Conservation (phyloP, 2,329 filamentous ascomycete genomes). For the Scedosporium apiospermum region DNA sequence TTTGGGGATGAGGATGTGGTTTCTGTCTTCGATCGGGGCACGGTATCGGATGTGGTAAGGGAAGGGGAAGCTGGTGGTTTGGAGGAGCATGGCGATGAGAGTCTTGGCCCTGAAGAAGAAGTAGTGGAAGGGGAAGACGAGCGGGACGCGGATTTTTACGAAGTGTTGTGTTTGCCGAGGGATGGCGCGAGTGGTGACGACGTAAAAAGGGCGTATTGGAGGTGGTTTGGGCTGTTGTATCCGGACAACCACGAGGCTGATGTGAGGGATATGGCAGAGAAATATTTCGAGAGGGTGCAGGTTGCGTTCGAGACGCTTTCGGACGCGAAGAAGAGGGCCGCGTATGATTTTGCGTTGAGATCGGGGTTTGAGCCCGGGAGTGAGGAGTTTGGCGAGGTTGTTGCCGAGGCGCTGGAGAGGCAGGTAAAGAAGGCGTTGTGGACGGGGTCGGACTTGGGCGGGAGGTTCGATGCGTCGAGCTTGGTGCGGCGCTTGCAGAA, state of each 20-base stretch:
- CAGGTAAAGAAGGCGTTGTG: constrained; percentile 14
- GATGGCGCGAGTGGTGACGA: constrained; percentile 21
- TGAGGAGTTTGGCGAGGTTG: constrained; percentile 13
- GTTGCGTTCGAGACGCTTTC: constrained; percentile 38
- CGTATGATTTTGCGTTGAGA: constrained; percentile 26
- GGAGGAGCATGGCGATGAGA: constrained; percentile 7
- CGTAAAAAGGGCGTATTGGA: constrained; percentile 34
- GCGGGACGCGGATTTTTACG: constrained; percentile 28
- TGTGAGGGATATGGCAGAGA: constrained; percentile 26
- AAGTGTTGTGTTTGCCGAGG: constrained; percentile 32
- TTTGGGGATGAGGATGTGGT: constrained; percentile 38
- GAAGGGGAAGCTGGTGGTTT: not conserved
- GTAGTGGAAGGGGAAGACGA: constrained; percentile 8
- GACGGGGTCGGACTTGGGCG: constrained; percentile 26
- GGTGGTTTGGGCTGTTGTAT: constrained; percentile 34
- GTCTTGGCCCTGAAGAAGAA: constrained; percentile 6
- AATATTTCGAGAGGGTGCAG: constrained; percentile 30
- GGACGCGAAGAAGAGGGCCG: constrained; percentile 28
- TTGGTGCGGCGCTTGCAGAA: constrained; percentile 6
- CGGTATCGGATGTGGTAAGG: constrained; percentile 9
- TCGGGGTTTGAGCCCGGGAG: constrained; percentile 8
- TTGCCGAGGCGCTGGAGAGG: constrained; percentile 13
- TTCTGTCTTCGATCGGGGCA: constrained; percentile 27
- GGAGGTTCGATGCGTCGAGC: constrained; percentile 24
- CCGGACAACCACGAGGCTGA: constrained; percentile 30